Evolutionary conservation across 2,329 filamentous ascomycete species (phyloP).

Genomic region (Penicillium sclerotigenum): DNA sequence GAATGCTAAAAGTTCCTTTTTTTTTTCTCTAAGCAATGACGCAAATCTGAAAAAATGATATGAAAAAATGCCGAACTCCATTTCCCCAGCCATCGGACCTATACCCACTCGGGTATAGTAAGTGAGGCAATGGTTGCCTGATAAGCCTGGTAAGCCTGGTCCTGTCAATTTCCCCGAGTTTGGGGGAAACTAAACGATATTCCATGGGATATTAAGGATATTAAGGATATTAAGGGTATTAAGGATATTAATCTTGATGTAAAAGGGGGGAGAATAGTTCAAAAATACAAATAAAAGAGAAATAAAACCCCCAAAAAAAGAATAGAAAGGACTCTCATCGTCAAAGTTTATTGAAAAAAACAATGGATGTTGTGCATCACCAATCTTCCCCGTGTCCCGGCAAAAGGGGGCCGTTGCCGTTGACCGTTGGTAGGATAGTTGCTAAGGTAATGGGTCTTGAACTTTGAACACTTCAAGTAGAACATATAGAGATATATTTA

Average conservation of each 20-base stretch:
- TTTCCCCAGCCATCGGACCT: constrained; percentile 2
- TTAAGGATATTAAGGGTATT: no score
- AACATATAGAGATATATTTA: not conserved
- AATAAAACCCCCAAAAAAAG: no score
- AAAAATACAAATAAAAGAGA: not conserved
- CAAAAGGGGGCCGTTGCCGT: constrained; percentile 17
- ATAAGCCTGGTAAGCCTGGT: constrained; percentile 7
- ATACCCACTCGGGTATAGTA: constrained; percentile 16
- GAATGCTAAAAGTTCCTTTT: not conserved
- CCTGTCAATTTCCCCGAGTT: constrained; percentile 24
- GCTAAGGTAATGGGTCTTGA: not conserved
- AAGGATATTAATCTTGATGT: not conserved
- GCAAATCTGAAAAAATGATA: not conserved
- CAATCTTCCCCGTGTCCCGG: constrained; percentile 14
- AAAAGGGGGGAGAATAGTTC: not conserved
- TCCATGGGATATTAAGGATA: no score
- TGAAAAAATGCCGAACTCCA: not conserved
- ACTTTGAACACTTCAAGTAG: no score
- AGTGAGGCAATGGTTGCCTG: constrained; percentile 9
- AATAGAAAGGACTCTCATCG: no score
- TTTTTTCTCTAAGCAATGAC: not conserved
- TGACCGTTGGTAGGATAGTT: constrained; percentile 17
- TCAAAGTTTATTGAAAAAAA: constrained; percentile 5
- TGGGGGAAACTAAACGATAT: constrained; percentile 10
- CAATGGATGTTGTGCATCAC: constrained; percentile 24